Evolutionary conservation across 768 basidiomycete genomes (phyloP).

Genomic region (Leccinum variicolor): DNA sequence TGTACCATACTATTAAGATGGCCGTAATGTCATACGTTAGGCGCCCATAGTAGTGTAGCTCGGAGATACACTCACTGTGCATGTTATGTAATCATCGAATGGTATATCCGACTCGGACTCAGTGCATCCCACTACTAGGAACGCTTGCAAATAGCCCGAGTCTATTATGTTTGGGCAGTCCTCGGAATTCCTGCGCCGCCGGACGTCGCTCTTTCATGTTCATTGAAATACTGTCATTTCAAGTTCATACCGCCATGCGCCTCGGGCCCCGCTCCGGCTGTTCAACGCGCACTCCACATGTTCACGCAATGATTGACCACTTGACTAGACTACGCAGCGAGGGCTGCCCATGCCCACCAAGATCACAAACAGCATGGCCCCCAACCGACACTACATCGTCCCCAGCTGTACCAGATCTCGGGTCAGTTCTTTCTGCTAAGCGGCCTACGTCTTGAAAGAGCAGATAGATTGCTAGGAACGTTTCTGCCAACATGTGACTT

Average conservation of each 20-base stretch:
- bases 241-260: slow-evolving; percentile 20
- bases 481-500: slow-evolving; percentile 4
- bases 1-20: neutral
- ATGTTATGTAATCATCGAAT: slow-evolving; percentile 18
- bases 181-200: slow-evolving; percentile 11
- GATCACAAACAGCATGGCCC: slow-evolving; percentile 19
- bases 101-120: too few relatives aligned
- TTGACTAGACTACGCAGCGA: slow-evolving; percentile 24
- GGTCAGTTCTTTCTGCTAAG: slow-evolving; percentile 4
- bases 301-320: slow-evolving; percentile 26
- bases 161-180: neutral
- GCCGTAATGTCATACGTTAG: neutral
- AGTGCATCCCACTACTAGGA: neutral
- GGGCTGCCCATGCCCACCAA: slow-evolving; percentile 21
- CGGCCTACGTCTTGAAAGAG: neutral
- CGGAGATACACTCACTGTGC: neutral
- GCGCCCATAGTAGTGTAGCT: neutral
- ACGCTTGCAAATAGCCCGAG: slow-evolving; percentile 2
- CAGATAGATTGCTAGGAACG: slow-evolving; percentile 1
- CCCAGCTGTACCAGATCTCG: slow-evolving; percentile 8
- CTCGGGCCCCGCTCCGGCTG: slow-evolving; percentile 26
- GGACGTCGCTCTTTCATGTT: slow-evolving; percentile 5
- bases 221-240: slow-evolving; percentile 17
- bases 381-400: slow-evolving; percentile 18
- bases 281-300: slow-evolving; percentile 35